Evolutionary conservation across 2,329 filamentous ascomycete species (phyloP).

Genomic region (Penicillium olsonii): DNA sequence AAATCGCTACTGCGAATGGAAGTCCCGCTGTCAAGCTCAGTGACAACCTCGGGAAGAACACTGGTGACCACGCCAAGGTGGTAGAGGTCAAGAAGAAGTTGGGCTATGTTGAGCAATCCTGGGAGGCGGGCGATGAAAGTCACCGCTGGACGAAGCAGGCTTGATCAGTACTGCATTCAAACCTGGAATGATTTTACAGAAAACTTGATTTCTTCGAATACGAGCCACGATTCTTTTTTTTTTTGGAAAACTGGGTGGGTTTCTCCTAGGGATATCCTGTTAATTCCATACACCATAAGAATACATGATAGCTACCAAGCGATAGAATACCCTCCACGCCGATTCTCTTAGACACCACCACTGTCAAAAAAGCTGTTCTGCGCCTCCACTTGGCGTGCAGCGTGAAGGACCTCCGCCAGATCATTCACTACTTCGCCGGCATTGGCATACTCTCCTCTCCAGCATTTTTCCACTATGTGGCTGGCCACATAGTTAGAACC

Average conservation of each 20-base stretch:
- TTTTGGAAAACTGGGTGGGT: not conserved
- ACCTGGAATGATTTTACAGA: not conserved
- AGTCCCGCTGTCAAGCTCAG: conserved; percentile 88
- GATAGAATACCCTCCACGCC: not conserved
- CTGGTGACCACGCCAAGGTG: conserved; percentile 77
- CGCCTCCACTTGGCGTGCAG: no score
- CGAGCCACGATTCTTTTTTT: conserved; percentile 2
- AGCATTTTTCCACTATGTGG: conserved; percentile 18
- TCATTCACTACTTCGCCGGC: conserved; percentile 11
- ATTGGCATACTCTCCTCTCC: conserved; percentile 15
- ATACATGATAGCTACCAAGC: not conserved
- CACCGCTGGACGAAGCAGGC: conserved; percentile 67
- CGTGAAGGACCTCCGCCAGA: conserved; percentile 1
- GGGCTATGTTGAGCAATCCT: conserved; percentile 82
- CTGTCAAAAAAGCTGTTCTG: no score
- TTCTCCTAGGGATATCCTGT: conserved; percentile 2
- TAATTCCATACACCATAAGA: conserved; percentile 6
- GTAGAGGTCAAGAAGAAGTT: conserved; percentile 79
- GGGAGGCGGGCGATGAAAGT: conserved; percentile 81
- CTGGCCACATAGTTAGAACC: conserved; percentile 10
- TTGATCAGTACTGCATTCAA: conserved; percentile 1
- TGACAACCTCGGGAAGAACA: conserved; percentile 92
- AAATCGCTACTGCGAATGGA: conserved; percentile 81
- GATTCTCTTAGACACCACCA: no score
- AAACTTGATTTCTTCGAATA: not conserved